These are phyloP conservation scores for Sporisorium exsertum DNA, from an alignment of 1,284 basidiomycete genomes.

Conservation along the genomic window DNA sequence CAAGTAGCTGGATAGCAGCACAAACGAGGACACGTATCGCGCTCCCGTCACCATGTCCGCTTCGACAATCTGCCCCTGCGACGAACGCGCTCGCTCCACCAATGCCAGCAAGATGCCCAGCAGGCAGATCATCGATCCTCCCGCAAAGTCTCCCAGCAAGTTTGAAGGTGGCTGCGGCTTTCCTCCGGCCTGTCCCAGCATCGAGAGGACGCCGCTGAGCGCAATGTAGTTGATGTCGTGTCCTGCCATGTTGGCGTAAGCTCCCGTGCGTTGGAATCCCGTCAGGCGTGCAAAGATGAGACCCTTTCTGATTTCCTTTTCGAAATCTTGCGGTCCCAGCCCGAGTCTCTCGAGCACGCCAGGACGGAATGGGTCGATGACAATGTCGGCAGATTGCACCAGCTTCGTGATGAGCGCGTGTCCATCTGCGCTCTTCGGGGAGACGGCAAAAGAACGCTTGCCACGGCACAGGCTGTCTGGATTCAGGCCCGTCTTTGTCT, in stretches of 20 bases:
- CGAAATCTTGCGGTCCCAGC: constrained; percentile 78
- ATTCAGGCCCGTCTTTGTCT: constrained; percentile 69
- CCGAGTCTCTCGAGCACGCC: constrained; percentile 83
- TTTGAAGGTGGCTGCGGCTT: constrained; percentile 82
- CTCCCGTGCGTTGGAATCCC: constrained; percentile 67
- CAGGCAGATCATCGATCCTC: constrained; percentile 80
- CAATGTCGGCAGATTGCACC: constrained; percentile 78
- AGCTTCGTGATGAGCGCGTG: constrained; percentile 75
- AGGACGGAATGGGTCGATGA: constrained; percentile 85
- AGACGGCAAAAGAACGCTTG: constrained; percentile 79
- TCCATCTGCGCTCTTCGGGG: constrained; percentile 77
- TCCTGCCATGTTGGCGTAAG: constrained; percentile 69
- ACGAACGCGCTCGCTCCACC: constrained; percentile 76
- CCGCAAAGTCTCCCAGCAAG: constrained; percentile 83
- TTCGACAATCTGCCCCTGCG: constrained; percentile 79
- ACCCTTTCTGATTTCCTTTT: constrained; percentile 72
- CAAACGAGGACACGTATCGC: constrained; percentile 80
- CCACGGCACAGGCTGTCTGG: constrained; percentile 74
- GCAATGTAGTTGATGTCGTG: constrained; percentile 91
- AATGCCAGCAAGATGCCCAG: constrained; percentile 82
- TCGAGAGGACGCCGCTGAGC: constrained; percentile 78
- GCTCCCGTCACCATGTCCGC: constrained; percentile 85
- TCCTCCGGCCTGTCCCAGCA: constrained; percentile 70
- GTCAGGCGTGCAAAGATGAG: constrained; percentile 69
- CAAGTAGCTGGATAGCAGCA: constrained; percentile 73